These are phyloP conservation scores for Penstemon newberryi DNA, from an alignment of 257 asterid genomes.

Conservation along the genomic window DNA sequence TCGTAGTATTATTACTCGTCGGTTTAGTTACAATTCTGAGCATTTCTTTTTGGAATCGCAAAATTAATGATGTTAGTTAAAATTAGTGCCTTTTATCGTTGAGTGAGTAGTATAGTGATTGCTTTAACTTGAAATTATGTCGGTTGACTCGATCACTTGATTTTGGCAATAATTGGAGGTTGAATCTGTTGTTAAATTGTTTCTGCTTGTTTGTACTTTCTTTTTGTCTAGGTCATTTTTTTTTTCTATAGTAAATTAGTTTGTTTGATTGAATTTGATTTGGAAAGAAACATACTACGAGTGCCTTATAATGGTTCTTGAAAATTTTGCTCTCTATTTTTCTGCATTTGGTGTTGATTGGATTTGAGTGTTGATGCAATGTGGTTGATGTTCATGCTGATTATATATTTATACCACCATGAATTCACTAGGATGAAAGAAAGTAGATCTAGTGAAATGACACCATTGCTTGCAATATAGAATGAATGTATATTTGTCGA, in stretches of 20 bases:
- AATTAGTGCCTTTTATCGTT: not conserved
- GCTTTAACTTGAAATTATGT: slow-evolving; percentile 6
- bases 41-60: not conserved
- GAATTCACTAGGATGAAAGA: slow-evolving; percentile 1
- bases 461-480: not conserved
- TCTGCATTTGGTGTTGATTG: not conserved
- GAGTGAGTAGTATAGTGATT: not conserved
- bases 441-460: slow-evolving; percentile 17
- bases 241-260: not conserved
- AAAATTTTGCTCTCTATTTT: not conserved
- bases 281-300: not conserved
- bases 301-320: slow-evolving; percentile 12
- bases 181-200: slow-evolving; percentile 8
- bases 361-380: not conserved
- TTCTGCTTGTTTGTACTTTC: not conserved
- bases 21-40: not conserved
- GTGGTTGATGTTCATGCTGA: not conserved
- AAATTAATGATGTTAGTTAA: not conserved
- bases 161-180: slow-evolving; percentile 3
- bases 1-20: slow-evolving; percentile 21
- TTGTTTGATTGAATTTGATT: slow-evolving; percentile 4
- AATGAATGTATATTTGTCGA: not conserved
- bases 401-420: slow-evolving; percentile 10
- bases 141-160: slow-evolving; percentile 11
- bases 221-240: not conserved